These are phyloP conservation scores for Wallacemonas collosoma DNA, from an alignment of 208 protist species.

Conservation along the genomic window DNA sequence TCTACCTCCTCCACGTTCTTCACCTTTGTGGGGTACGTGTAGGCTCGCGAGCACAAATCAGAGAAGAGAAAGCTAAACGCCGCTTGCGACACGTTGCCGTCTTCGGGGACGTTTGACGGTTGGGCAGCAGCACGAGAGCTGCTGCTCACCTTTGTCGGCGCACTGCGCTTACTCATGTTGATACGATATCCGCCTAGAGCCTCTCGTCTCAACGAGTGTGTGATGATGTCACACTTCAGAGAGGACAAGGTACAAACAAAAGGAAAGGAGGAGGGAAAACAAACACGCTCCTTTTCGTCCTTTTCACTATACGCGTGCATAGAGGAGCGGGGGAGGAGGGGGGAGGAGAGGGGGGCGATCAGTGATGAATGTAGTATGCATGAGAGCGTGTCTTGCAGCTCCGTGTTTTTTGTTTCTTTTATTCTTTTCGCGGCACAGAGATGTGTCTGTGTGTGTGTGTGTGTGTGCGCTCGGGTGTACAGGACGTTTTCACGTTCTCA, in stretches of 20 bases:
- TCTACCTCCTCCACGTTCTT: constrained; percentile 81
- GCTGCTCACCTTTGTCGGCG: constrained; percentile 26
- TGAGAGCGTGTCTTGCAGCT: too few relatives aligned
- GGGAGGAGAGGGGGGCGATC: neutral
- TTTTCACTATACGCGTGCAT: neutral
- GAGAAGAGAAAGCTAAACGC: constrained; percentile 88
- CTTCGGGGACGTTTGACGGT: constrained; percentile 21
- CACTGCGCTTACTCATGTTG: constrained; percentile 9
- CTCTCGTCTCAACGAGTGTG: too few relatives aligned
- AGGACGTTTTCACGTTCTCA: too few relatives aligned
- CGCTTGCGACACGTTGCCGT: constrained; percentile 68
- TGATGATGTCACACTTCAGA: too few relatives aligned
- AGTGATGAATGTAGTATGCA: too few relatives aligned
- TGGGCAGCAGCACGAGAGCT: constrained; percentile 26
- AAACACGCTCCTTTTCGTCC: too few relatives aligned
- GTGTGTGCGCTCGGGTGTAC: neutral
- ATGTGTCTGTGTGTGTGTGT: neutral
- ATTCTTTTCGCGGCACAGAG: neutral
- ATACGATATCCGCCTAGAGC: too few relatives aligned
- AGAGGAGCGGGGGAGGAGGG: neutral
- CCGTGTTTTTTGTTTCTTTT: constrained; percentile 11
- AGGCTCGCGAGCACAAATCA: constrained; percentile 78
- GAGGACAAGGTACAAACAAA: too few relatives aligned
- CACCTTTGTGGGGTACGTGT: constrained; percentile 74
- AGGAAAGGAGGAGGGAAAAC: too few relatives aligned